Evolutionary conservation across 1,284 basidiomycete genomes (phyloP).

Genomic region (Marasmius oreades): DNA sequence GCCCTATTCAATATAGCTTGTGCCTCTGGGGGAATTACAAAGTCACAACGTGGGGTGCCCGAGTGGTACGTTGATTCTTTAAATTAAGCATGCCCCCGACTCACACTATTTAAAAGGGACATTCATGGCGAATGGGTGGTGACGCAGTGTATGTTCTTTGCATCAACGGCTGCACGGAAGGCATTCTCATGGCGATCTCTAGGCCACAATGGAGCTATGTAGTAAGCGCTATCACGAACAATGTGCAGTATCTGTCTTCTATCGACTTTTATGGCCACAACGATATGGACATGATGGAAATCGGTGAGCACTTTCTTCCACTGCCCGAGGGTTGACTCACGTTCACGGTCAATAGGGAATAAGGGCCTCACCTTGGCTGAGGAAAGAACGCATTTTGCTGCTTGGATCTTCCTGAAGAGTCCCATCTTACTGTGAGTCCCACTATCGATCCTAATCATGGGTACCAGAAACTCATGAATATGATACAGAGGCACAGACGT

Average conservation of each 20-base stretch:
- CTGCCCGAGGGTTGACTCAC: background rate
- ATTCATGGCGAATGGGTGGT: conserved; percentile 54
- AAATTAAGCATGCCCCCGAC: background rate
- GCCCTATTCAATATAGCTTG: conserved; percentile 43
- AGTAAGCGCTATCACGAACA: conserved; percentile 38
- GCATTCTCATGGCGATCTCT: background rate
- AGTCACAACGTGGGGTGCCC: conserved; percentile 53
- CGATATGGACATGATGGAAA: conserved; percentile 66
- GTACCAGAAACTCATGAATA: background rate
- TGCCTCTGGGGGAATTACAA: conserved; percentile 51
- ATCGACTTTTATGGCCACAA: conserved; percentile 49
- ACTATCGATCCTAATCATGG: background rate
- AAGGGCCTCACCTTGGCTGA: conserved; percentile 46
- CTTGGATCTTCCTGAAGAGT: conserved; percentile 54
- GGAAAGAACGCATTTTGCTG: conserved; percentile 53
- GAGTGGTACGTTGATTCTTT: conserved; percentile 34
- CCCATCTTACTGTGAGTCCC: conserved; percentile 44
- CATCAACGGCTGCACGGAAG: background rate
- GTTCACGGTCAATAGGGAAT: conserved; percentile 30
- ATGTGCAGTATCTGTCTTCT: conserved; percentile 37
- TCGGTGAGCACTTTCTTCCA: conserved; percentile 27
- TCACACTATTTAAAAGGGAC: conserved; percentile 32
- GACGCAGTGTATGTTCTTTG: conserved; percentile 34
- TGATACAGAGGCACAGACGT: conserved; percentile 44
- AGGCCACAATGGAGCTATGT: conserved; percentile 49